Conservation (phyloP, 1,139 yeast genomes). For the Suhomyces yuchorum region DNA sequence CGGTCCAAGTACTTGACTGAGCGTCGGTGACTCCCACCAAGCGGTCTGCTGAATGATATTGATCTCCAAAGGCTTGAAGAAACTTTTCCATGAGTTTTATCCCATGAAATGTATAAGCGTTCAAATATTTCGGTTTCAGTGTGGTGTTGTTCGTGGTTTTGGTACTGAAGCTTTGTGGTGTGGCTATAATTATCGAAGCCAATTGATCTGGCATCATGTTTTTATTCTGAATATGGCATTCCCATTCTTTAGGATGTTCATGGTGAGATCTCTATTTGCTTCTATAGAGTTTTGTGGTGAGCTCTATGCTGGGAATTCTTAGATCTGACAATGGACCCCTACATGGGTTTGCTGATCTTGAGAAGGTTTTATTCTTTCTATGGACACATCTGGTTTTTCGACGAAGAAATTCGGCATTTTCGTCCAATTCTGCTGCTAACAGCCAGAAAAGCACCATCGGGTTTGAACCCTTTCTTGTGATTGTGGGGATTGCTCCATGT, state of each 20-base stretch:
- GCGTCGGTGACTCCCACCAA: neutral
- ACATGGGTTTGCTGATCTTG: neutral
- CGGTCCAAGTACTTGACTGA: constrained; percentile 2
- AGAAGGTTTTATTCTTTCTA: neutral
- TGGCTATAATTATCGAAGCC: constrained; percentile 1
- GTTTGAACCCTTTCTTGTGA: neutral
- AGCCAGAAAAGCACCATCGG: neutral
- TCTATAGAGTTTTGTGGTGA: constrained; percentile 2
- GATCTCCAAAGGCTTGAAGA: neutral
- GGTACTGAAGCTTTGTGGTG: constrained; percentile 3
- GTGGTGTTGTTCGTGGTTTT: constrained; percentile 2
- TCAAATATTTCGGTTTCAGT: constrained; percentile 1
- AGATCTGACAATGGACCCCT: neutral
- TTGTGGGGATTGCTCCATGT: neutral
- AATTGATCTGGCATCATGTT: neutral
- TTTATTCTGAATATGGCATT: neutral
- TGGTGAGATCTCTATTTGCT: neutral
- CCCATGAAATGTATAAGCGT: neutral
- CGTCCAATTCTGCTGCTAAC: neutral
- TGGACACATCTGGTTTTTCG: neutral
- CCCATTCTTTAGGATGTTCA: neutral
- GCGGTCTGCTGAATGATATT: neutral
- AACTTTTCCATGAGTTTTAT: too few relatives aligned
- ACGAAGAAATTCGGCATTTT: neutral
- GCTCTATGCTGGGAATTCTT: neutral